Evolutionary conservation across 805 yeast species (phyloP), one percentile per base, ranked within the genome.

Genomic region (Yarrowia sp.): DNA sequence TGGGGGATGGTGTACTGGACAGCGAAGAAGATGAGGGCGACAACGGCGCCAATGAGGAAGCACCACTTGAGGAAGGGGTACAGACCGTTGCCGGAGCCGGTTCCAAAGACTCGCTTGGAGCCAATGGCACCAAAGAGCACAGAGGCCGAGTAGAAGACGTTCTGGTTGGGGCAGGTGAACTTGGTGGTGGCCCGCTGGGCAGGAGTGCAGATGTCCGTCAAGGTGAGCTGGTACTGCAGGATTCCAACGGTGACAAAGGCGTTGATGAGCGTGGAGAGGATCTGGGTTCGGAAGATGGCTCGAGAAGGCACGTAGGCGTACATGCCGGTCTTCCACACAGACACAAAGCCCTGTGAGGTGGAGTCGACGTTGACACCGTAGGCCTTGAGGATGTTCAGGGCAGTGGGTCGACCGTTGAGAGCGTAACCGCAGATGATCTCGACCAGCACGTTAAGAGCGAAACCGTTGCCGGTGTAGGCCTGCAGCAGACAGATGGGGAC

Each of bases 401-500:
- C 85, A 39, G 74, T 69, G 21, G 84, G 84, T 74, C 77, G 76
- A 2, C 85, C 88, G 6, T 89, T 89, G 16, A 84, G 74, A 51
- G 85, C 81, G 68, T 84, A 85, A 2, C 90, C 90, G 46, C 83
- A 81, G 61, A 87, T 78, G 61, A 87, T 73, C 68, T 86, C 89
- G 4, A 84, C 81, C 56, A 86, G 72, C 1, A 85, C 88, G 67
- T 83, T 83, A 65, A 86, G 74, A 16, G 85, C 85, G 64, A 85
- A 77, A 1, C 78, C 67, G 53, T 73, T 78, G 46, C 84, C 85
- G 0, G 90, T 83, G 33, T 80, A 80, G 7, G 89, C 83, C 19
- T 80, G 81, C 56, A 86, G 77, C 5, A 86, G 74, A 4, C 84
- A 81, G 21, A 85, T 74, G 6, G 90, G 91, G 51, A 85, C 72